phyloP scores from a whole-genome alignment of 306 rosid species.

The Rubus idaeus region DNA sequence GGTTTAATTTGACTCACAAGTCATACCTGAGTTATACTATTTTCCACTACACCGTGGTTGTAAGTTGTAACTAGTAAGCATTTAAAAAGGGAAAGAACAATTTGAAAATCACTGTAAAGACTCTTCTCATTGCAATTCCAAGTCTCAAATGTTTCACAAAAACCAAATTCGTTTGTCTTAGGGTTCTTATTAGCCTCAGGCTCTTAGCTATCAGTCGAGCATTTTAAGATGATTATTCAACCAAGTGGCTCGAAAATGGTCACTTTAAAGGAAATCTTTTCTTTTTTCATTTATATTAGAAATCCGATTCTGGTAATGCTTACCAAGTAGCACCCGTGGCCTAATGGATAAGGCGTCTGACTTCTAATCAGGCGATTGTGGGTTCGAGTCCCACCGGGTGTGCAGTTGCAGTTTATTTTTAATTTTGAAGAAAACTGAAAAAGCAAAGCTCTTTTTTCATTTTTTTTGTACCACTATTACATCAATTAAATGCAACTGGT shows the following conservation, averaged over 20 bases:
- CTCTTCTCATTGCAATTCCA: background rate
- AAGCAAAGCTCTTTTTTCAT: too few relatives aligned
- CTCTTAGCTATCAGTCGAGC: background rate
- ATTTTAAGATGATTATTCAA: background rate
- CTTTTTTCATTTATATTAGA: too few relatives aligned
- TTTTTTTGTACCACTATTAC: too few relatives aligned
- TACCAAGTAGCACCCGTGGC: background rate
- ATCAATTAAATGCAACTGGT: background rate
- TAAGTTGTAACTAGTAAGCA: background rate
- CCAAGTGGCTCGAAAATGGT: too few relatives aligned
- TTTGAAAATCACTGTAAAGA: too few relatives aligned
- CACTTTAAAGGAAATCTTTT: too few relatives aligned
- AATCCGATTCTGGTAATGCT: too few relatives aligned
- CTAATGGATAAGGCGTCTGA: slow-evolving; percentile 48
- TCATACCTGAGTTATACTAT: background rate
- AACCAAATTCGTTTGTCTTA: background rate
- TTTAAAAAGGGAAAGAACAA: background rate
- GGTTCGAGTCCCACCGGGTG: slow-evolving; percentile 50
- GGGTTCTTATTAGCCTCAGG: background rate
- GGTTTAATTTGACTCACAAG: background rate
- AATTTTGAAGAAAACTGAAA: too few relatives aligned
- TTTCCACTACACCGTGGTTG: background rate
- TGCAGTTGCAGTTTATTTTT: background rate
- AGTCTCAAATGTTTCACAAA: background rate
- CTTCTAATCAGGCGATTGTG: slow-evolving; percentile 46